A percentile compares a stretch with the other conserved stretches of the same genome.
Conservation (phyloP, 805 yeast species). For the Lipomyces japonicus region DNA sequence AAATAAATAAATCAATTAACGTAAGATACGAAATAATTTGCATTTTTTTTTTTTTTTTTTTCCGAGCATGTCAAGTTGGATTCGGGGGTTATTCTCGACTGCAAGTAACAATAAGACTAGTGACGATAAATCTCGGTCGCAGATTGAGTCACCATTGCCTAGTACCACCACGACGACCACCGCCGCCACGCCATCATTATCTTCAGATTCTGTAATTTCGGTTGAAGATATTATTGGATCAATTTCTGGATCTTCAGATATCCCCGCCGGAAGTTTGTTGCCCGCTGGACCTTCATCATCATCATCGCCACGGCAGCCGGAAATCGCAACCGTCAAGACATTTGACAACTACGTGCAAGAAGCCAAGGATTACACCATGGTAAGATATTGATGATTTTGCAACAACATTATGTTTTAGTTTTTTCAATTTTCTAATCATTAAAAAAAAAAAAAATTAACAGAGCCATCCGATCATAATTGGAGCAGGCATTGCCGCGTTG, state of each 20-base stretch:
- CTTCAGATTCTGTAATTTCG: slow-evolving; percentile 9
- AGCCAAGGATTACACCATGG: slow-evolving; percentile 27
- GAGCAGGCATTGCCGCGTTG: slow-evolving; percentile 30
- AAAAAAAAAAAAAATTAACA: not conserved
- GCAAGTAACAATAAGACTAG: not conserved
- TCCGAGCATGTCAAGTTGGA: slow-evolving; percentile 10
- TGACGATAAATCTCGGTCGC: not conserved
- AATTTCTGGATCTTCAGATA: slow-evolving; percentile 2
- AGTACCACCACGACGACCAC: slow-evolving; percentile 1
- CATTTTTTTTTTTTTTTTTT: too few species aligned
- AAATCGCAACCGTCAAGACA: not conserved
- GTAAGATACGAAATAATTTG: not conserved
- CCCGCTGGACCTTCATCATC: slow-evolving; percentile 3
- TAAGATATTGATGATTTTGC: too few species aligned
- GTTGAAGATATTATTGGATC: slow-evolving; percentile 18
- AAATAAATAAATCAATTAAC: too few species aligned
- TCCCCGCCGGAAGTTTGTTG: not conserved
- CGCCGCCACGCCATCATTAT: not conserved
- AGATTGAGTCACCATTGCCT: not conserved
- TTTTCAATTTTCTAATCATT: not conserved
- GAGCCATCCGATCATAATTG: slow-evolving; percentile 31
- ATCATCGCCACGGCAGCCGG: not conserved
- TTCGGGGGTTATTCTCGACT: slow-evolving; percentile 10
- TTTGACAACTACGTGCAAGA: slow-evolving; percentile 11
- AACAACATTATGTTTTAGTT: too few species aligned